Evolutionary conservation across 805 yeast genomes (phyloP), one percentile per base, ranked within the genome.

Genomic region (Zygosaccharomyces bisporus): DNA sequence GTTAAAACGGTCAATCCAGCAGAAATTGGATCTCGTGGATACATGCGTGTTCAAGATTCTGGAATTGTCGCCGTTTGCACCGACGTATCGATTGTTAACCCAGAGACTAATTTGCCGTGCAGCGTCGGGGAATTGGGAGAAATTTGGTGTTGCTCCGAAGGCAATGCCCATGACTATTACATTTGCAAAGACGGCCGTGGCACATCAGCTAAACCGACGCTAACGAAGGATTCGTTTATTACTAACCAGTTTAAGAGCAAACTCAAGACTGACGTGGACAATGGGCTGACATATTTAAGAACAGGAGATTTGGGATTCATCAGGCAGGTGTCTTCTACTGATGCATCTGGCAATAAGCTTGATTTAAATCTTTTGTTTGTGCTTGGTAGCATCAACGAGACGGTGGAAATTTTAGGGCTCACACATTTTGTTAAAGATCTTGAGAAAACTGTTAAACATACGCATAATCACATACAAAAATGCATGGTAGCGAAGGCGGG

Each of bases 41-140:
- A 89, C 0, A 68, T 93, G 41, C 83, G 81, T 45, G 67, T 93
- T 6, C 96, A 89, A 58, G 99, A 93, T 58, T 86, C 95, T 0
- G 99, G 99, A 9, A 85, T 91, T 74, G 97, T 90, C 0, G 95
- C 97, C 0, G 90, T 89, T 6, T 86, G 95, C 60, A 87, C 98
- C 0, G 95, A 90, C 58, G 79, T 93, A 25, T 93, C 95, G 1
- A 85, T 93, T 47, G 97, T 93, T 3, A 93, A 93, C 53, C 99
- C 99, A 1, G 97, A 93, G 60, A 91, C 97, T 0, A 65, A 76
- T 35, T 69, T 72, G 43, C 69, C 89, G 9, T 91, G 99, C 60
- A 79, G 76, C 46, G 82, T 81, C 41, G 97, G 98, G 6, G 99
- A 93, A 63, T 81, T 79, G 63, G 99, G 99, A 25, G 99, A 93